Evolutionary conservation across 805 yeast species (phyloP), one percentile per base, ranked within the genome.

Genomic region (Nakazawaea ishiwadae): DNA sequence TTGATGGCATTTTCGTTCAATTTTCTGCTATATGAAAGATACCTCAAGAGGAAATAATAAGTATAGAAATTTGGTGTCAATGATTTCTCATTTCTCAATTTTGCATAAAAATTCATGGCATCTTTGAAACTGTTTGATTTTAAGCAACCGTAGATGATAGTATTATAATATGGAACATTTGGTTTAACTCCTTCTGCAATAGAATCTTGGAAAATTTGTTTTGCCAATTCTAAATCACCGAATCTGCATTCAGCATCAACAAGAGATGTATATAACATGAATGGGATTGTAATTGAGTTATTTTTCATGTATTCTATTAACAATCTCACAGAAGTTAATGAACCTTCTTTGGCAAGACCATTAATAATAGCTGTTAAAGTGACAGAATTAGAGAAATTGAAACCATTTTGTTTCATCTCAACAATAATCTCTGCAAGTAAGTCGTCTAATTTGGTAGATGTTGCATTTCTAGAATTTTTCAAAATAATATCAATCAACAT

Each of bases 291-390:
- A 52, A 61, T 49, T 36, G 59, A 63, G 40, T 50, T 49, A 3
- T 34, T 45, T 50, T 62, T 58, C 60, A 76, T 63, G 39, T 58
- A 54, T 12, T 69, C 62, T 51, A 71, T 75, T 20, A 82, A 49
- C 1, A 52, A 49, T 34, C 81, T 62, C 1, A 84, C 85, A n/a
- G 77, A 69, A 11, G 60, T 65, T 51, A 41, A 77, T 69, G 29
- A 63, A 44, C n/a, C 70, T 66, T 39, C 69, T 66, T 49, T 67
- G 67, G 44, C 71, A 63, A 82, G 65, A 11, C 79, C 79, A 40
- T 70, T 73, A 44, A 82, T 63, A 27, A 84, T 61, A 9, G 78
- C 61, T 6, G 81, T 66, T 42, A 69, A 56, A 20, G 84, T 73
- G 40, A 62, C 65, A 26, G 64, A 60, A 51, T 72, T 79, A 8